Percentiles rank a stretch among this genome's conserved stretches.
Conservation (phyloP, 495 filamentous ascomycete genomes). For the Tetracladium marchalianum region DNA sequence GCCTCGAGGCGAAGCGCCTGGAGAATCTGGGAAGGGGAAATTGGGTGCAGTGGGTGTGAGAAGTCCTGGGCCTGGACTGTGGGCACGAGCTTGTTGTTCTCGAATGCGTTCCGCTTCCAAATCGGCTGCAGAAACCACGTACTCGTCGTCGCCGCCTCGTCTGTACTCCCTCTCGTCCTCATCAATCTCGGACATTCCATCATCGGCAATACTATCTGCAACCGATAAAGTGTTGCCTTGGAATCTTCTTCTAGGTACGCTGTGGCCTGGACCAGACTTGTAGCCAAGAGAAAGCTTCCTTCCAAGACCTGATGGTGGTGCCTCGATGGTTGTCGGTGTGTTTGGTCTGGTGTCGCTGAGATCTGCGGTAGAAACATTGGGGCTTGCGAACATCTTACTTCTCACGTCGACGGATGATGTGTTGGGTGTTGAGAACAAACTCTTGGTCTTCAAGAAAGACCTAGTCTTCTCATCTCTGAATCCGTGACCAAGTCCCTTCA, state of each 20-base stretch:
- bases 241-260: background rate
- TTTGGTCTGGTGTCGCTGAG: no score
- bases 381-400: no score
- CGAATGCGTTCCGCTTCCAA: no score
- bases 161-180: no score
- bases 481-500: conserved; percentile 7
- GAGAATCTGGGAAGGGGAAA: conserved; percentile 17
- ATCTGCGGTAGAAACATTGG: no score
- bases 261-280: conserved; percentile 29
- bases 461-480: background rate
- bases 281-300: conserved; percentile 30
- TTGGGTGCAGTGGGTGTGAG: conserved; percentile 3
- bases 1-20: conserved; percentile 12
- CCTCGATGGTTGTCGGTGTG: no score
- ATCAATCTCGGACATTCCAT: no score
- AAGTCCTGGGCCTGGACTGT: background rate
- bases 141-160: no score
- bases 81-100: background rate
- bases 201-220: no score
- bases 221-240: no score
- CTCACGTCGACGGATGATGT: background rate
- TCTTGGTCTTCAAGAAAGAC: background rate
- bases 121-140: no score
- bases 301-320: conserved; percentile 23
- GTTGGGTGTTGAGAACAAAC: background rate